Evolutionary conservation across 306 rosid species (phyloP).

Genomic region (Prunus persica): Prunus_persica_NCBIv2 NC_034016.1:17289001-17289500

Average conservation of each 20-base stretch:
- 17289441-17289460: slow-evolving; percentile 3
- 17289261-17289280: slow-evolving; percentile 33
- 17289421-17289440: not conserved
- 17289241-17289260: slow-evolving; percentile 60
- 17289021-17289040: slow-evolving; percentile 32
- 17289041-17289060: slow-evolving; percentile 32
- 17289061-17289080: slow-evolving; percentile 40
- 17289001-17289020: slow-evolving; percentile 54
- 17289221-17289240: slow-evolving; percentile 47
- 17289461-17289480: not conserved
- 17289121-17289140: slow-evolving; percentile 88
- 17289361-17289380: slow-evolving; percentile 13
- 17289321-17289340: slow-evolving; percentile 11
- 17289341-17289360: slow-evolving; percentile 14
- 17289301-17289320: slow-evolving; percentile 18
- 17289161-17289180: slow-evolving; percentile 87
- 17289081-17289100: slow-evolving; percentile 48
- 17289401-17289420: slow-evolving; percentile 2
- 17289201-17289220: slow-evolving; percentile 60
- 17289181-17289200: slow-evolving; percentile 59
- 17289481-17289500: slow-evolving; percentile 2
- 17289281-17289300: slow-evolving; percentile 18
- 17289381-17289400: slow-evolving; percentile 23
- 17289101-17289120: slow-evolving; percentile 63
- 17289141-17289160: slow-evolving; percentile 79